phyloP scores from a whole-genome alignment of 129 eudicot genomes.

The Arctium minus region DNA sequence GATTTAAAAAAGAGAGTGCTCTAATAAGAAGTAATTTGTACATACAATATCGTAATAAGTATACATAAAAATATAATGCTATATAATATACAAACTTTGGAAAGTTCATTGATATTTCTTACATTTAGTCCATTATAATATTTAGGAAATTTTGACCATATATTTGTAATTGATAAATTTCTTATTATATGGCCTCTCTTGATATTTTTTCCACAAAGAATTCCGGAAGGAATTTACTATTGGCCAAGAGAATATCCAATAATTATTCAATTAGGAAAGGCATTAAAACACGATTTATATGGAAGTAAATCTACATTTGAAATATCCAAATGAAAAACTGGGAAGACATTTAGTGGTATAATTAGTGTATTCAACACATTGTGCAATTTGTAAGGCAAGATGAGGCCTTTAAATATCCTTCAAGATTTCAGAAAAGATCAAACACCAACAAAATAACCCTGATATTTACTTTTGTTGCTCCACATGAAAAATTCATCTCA shows the following conservation, averaged over 20 bases:
- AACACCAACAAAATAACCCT: not conserved
- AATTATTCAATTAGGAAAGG: not conserved
- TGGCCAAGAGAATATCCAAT: not conserved
- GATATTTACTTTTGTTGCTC: not conserved
- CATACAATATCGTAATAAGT: too few species aligned
- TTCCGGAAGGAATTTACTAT: not conserved
- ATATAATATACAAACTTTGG: not conserved
- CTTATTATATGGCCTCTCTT: not conserved
- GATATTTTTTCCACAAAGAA: not conserved
- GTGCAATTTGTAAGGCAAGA: not conserved
- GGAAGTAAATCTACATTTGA: constrained; percentile 15
- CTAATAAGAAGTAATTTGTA: too few species aligned
- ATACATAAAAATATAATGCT: not conserved
- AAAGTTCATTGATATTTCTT: not conserved
- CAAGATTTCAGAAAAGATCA: not conserved
- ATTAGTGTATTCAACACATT: constrained; percentile 1
- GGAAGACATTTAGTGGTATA: constrained; percentile 10
- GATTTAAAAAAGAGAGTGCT: too few species aligned
- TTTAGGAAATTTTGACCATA: not conserved
- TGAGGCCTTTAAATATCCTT: constrained; percentile 23
- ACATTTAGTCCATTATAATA: too few species aligned
- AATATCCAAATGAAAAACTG: constrained; percentile 6
- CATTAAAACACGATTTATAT: not conserved
- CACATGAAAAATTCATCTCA: not conserved
- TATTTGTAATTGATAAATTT: too few species aligned